Evolutionary conservation across 129 eudicot species (phyloP), one percentile per base, ranked within the genome.

Genomic region (Chrysanthemum makinoi): DNA sequence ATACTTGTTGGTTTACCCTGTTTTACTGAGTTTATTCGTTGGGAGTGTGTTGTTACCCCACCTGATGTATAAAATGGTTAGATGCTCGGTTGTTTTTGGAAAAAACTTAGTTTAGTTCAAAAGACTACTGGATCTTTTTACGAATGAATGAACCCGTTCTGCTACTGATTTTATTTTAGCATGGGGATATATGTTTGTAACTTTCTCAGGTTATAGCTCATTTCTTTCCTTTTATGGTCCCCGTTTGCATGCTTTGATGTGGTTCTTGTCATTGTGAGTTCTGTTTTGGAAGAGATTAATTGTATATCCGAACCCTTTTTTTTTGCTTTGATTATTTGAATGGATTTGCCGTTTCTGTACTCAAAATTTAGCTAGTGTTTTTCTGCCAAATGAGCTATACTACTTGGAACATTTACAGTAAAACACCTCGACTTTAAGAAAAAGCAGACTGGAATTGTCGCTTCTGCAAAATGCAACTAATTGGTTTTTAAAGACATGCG

Each of bases 11-110:
- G 65, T 56, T 19, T 54, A 53, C 49, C 11, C 64, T 62, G 77
- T 73, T 53, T 74, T 64, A 20, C 26, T 12, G 72, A 53, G 49
- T 65, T n/a, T 53, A 66, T 75, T 68, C 60, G 80, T 66, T 70
- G 46, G 46, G 44, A 39, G 44, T 39, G 10, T 39, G 44, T 39
- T 39, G 44, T 39, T 39, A 39, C 44, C 44, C 44, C 55, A 56
- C 58, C 20, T 54, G 75, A 76, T 68, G 80, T 76, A 76, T 68
- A 76, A 76, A 76, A 76, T 68, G 80, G 64, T 54, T 65, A 63
- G 55, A 61, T 72, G 75, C 58, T 70, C 56, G 65, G 74, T 62
- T 73, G 77, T 73, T 62, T 73, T 73, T 61, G 46, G 8, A 50
- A 12, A 49, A 73, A 63, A 35, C 60, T 58, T 63, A 62, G 70